Percentiles rank a stretch among this genome's conserved stretches.
Evolutionary conservation across 805 yeast genomes (phyloP).

Genomic region (Myxozyma geophila): DNA sequence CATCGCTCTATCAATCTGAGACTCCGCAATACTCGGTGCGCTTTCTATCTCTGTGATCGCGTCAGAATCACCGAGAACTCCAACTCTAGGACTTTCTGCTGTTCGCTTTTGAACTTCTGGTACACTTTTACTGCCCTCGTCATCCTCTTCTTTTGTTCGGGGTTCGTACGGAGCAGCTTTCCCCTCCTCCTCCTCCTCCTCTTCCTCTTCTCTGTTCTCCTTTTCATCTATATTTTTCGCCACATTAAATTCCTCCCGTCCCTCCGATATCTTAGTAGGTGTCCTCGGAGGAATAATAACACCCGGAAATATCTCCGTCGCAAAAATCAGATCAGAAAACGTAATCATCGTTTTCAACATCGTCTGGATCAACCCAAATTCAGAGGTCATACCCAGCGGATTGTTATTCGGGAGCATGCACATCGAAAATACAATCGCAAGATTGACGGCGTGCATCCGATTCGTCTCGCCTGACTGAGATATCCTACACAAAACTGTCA

Average conservation of each 20-base stretch:
- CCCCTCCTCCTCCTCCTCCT: neutral
- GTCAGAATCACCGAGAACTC: neutral
- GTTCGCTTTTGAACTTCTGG: neutral
- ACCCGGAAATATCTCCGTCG: neutral
- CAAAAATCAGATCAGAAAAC: conserved; percentile 41
- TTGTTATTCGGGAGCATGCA: conserved; percentile 49
- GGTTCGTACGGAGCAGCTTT: neutral
- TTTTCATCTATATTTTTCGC: too few relatives aligned
- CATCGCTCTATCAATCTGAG: too few relatives aligned
- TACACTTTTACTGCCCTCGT: neutral
- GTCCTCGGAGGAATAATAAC: neutral
- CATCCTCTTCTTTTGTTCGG: neutral
- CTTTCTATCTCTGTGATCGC: too few relatives aligned
- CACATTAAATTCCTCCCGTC: too few relatives aligned
- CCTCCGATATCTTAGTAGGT: too few relatives aligned
- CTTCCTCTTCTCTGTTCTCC: too few relatives aligned
- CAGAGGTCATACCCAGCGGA: conserved; percentile 51
- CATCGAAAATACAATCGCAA: conserved; percentile 86
- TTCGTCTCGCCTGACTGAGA: conserved; percentile 69
- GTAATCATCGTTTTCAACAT: conserved; percentile 56
- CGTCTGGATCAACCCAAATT: conserved; percentile 59
- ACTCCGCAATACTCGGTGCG: too few relatives aligned
- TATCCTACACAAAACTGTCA: conserved; percentile 45
- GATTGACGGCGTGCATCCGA: conserved; percentile 85
- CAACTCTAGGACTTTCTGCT: neutral